Evolutionary conservation across 177 flowering plant genomes (phyloP).

Genomic region (Tripterygium wilfordii): DNA sequence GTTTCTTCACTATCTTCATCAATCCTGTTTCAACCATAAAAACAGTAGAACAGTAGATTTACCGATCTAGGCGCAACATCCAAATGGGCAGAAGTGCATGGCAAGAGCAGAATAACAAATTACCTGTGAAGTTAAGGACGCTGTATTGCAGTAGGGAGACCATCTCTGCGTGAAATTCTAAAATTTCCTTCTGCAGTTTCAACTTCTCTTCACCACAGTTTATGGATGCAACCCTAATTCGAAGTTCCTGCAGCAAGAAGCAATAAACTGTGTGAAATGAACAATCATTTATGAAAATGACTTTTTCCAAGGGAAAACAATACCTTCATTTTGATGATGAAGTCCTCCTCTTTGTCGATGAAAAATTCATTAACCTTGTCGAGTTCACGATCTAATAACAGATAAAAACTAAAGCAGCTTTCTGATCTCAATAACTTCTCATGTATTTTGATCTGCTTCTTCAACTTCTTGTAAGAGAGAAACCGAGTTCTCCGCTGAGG

Average conservation of each 20-base stretch:
- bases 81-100: no score
- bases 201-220: not conserved
- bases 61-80: no score
- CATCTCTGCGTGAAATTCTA: slow-evolving; percentile 21
- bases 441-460: slow-evolving; percentile 12
- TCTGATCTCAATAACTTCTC: not conserved
- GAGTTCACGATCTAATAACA: slow-evolving; percentile 11
- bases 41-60: not conserved
- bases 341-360: slow-evolving; percentile 16
- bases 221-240: slow-evolving; percentile 4
- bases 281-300: not conserved
- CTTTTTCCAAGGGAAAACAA: not conserved
- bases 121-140: slow-evolving; percentile 19
- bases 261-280: not conserved
- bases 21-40: slow-evolving; percentile 7
- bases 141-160: slow-evolving; percentile 15
- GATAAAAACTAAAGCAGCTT: slow-evolving; percentile 1
- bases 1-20: slow-evolving; percentile 21
- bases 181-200: slow-evolving; percentile 8
- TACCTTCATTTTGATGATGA: slow-evolving; percentile 16
- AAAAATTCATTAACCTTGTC: slow-evolving; percentile 15
- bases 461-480: slow-evolving; percentile 17
- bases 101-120: no score
- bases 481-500: slow-evolving; percentile 16
- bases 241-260: slow-evolving; percentile 8